Base-by-base conservation (phyloP, 208 protist species). In the Crithidia brevicula region DNA sequence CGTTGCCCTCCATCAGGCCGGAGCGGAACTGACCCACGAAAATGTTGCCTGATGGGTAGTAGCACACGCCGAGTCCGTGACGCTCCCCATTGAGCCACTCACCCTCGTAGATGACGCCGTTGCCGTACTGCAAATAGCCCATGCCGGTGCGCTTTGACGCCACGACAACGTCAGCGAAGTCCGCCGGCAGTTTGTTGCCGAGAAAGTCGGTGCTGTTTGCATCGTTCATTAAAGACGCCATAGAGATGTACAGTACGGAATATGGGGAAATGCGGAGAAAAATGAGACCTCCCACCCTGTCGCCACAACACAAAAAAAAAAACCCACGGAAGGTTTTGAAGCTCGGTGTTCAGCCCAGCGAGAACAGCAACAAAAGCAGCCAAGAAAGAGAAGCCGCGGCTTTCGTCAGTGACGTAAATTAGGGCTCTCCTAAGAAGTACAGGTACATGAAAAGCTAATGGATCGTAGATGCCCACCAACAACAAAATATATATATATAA, bases 51-150 rank as follows among this genome's bases (percentile, higher is more conserved):
- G 83, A 88, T 1, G 74, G 31, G 66, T 82, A 91, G 46, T 73
- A 86, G 42, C 83, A 84, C 8, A 83, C 67, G 31, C 88, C 88
- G 27, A 79, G 79, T 11, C 82, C 88, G 59, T 91, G 73, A 4
- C 79, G 80, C 45, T 78, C 60, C 33, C 79, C 85, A 36, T 75
- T 43, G 7, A 79, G 54, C 36, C 67, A 74, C 36, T 79, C 65
- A 4, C 85, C 88, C 30, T 89, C 82, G 74, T 90, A 93, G 16
- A 91, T 67, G 0, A 74, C 77, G 3, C 83, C 82, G 34, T 83
- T 79, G 42, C 46, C 45, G 61, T 79, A 86, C 49, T 71, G 66
- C 23, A 72, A 30, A 30, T 61, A 81, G 33, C 63, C 65, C 30
- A 58, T 27, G 4, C 70, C 70, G 7, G 53, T 76, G 10, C 61